Base-by-base conservation (phyloP, 169 alveolate genomes). In the Toxoplasma gondii region DNA sequence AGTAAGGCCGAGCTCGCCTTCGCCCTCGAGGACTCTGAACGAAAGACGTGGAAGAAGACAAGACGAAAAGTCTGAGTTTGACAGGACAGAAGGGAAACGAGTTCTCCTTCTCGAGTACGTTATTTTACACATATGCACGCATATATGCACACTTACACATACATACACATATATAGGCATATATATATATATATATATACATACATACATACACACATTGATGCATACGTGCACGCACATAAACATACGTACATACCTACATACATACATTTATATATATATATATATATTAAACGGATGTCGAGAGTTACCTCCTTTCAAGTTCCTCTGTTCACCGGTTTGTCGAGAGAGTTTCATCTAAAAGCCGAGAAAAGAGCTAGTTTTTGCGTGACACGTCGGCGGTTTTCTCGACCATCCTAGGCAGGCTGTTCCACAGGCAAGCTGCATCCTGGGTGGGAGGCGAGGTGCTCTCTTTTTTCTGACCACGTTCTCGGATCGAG, bases 21-120 rank as follows among this genome's bases (percentile, higher is more conserved):
- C 96, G 27, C 94, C 96, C 69, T 94, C 96, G 24, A 87, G 92
- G 67, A 90, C 91, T 39, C 95, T 93, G 88, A 43, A 29, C 38
- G 58, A 12, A 12, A 4, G 58, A n/a, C n/a, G 9, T 4, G 43
- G 93, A 36, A 39, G 31, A 7, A 29, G 44, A 88, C 39, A 82
- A 34, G 22, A 49, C 58, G 12, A 12, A 49, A 4, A 4, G 22
- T 7, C 58, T 27, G 58, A 90, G 19, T 58, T 39, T 36, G 36
- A 86, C 16, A 49, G 31, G 70, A 90, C 64, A n/a, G n/a, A n/a
- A n/a, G n/a, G n/a, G 53, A 12, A 34, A 22, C 22, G 41, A 29
- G 84, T 74, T 74, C 19, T 22, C 22, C 12, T 10, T 22, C 19
- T 22, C 84, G 39, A n/a, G 31, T 22, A 36, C 36, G 41, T 22